These are phyloP conservation scores for Boletus eberwhitei DNA, from an alignment of 768 basidiomycete species.

Conservation along the genomic window DNA sequence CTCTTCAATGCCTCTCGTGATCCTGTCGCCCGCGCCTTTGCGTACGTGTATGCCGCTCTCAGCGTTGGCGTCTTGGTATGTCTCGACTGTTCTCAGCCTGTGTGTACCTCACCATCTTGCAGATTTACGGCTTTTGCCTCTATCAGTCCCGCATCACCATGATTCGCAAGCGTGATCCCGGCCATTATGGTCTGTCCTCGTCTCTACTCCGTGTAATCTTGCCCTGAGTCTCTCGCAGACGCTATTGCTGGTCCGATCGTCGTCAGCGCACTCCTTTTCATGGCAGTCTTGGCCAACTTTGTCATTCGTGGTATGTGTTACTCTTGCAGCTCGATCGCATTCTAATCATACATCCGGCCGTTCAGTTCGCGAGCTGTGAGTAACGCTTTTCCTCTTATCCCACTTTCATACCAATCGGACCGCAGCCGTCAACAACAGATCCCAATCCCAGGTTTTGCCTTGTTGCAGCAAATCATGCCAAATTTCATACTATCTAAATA, in stretches of 20 bases:
- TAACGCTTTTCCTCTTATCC: neutral
- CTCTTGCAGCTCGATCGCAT: neutral
- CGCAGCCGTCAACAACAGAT: conserved; percentile 26
- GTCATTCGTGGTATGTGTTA: conserved; percentile 67
- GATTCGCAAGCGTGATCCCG: conserved; percentile 86
- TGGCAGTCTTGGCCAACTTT: conserved; percentile 87
- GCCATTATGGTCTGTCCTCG: conserved; percentile 70
- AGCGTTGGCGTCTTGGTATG: conserved; percentile 65
- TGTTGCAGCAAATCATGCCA: conserved; percentile 22
- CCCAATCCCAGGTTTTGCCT: conserved; percentile 28
- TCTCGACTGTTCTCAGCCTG: neutral
- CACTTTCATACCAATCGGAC: neutral
- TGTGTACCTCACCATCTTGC: neutral
- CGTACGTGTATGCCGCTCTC: conserved; percentile 78
- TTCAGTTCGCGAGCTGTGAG: conserved; percentile 61
- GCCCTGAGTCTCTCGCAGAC: conserved; percentile 45
- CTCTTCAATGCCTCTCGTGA: conserved; percentile 82
- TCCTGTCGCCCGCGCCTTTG: conserved; percentile 66
- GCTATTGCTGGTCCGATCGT: conserved; percentile 78
- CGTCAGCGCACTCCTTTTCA: conserved; percentile 79
- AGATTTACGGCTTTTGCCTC: conserved; percentile 83
- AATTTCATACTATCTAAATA: conserved; percentile 17
- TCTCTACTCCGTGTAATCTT: neutral
- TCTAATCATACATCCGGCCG: conserved; percentile 4
- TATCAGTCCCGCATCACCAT: conserved; percentile 88